Evolutionary conservation across 441 rosid genomes (phyloP), one percentile per base, ranked within the genome.

Genomic region (Eruca vesicaria): DNA sequence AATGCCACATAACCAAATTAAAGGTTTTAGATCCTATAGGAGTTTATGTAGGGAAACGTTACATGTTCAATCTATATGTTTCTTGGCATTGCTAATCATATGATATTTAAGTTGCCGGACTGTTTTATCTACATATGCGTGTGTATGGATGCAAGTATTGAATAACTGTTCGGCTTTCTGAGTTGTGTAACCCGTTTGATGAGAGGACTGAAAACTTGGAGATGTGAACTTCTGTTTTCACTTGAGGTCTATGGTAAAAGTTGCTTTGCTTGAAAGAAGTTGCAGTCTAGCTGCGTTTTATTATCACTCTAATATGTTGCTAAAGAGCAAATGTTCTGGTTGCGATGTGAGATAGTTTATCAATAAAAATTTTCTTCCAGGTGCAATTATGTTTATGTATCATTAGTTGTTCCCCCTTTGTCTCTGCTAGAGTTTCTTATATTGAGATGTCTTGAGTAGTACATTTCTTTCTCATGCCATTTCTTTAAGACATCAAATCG

Each of bases 401-500:
- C 19, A 53, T 53, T 63, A 76, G 32, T 65, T 63, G 52, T 63
- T 62, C 53, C 60, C 16, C 18, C 18, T 7, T 50, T 76, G 16
- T 11, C 57, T 58, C 50, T 66, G 63, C 53, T 12, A 56, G 43
- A 56, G 60, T 38, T 71, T 59, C 77, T 20, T 41, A 62, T 26
- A 60, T 28, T 66, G 19, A 53, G 53, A 29, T 43, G 2, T 55
- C 38, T 36, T 29, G 16, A 32, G 43, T 61, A 18, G 38, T n/a
- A 63, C 36, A 8, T 55, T 26, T 15, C 75, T 63, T 63, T 53
- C 56, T 63, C 36, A 4, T 73, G 50, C 20, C 31, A 56, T n/a
- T 63, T 62, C 26, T 52, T 21, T 68, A 56, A 45, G 50, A 69
- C 9, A 57, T 16, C 21, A 26, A 43, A 45, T 76, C 67, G 78